Percentiles rank a stretch among this genome's conserved stretches.
Evolutionary conservation across 2,329 filamentous ascomycete genomes (phyloP).

Genomic region (Acarospora socialis): DNA sequence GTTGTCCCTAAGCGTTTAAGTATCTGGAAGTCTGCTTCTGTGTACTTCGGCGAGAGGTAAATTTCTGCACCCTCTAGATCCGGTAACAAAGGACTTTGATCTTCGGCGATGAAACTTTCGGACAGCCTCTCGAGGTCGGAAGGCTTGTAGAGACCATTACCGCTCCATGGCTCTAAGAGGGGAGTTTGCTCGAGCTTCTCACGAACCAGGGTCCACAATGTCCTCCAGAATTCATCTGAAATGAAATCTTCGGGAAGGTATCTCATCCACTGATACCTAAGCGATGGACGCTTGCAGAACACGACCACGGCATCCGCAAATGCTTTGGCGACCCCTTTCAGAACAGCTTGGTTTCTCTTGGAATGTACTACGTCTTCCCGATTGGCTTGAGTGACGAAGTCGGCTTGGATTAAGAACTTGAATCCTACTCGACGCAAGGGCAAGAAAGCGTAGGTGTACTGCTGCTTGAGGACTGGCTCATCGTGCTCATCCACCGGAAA

Average conservation of each 20-base stretch:
- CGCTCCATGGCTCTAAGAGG: no score
- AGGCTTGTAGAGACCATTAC: no score
- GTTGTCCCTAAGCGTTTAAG: background rate
- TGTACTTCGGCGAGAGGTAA: conserved; percentile 1
- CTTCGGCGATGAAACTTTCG: no score
- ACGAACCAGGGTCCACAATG: no score
- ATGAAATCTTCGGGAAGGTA: conserved; percentile 26
- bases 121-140: no score
- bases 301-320: conserved; percentile 27
- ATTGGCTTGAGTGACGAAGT: conserved; percentile 35
- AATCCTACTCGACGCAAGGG: conserved; percentile 31
- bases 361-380: conserved; percentile 28
- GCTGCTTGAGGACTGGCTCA: conserved; percentile 24
- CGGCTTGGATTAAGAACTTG: conserved; percentile 37
- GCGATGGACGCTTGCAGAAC: conserved; percentile 24
- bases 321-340: conserved; percentile 23
- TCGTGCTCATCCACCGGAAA: conserved; percentile 28
- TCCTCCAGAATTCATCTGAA: conserved; percentile 21
- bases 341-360: conserved; percentile 25
- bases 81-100: conserved; percentile 8
- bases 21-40: background rate
- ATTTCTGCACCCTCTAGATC: conserved; percentile 5
- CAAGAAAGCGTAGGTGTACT: conserved; percentile 34
- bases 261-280: conserved; percentile 33
- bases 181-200: no score